A percentile compares a stretch with the other conserved stretches of the same genome.
Evolutionary conservation across 495 filamentous ascomycete genomes (phyloP).

Genomic region (Hyaloscypha hepaticicola): DNA sequence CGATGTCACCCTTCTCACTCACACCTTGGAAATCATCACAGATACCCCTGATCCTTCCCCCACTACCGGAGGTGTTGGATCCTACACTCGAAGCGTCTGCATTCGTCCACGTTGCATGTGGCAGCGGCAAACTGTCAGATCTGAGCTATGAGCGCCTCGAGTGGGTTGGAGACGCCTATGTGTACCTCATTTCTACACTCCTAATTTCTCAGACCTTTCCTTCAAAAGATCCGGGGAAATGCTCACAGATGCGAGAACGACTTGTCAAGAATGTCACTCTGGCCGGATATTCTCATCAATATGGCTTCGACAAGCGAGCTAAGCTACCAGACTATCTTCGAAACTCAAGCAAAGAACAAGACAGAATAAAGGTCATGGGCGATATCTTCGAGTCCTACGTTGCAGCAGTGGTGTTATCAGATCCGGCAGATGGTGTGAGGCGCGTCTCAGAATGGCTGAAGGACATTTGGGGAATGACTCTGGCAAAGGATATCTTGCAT

Average conservation of each 20-base stretch:
- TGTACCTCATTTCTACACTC: constrained; percentile 65
- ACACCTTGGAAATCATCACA: constrained; percentile 45
- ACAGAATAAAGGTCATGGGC: constrained; percentile 65
- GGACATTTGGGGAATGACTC: constrained; percentile 57
- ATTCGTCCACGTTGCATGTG: constrained; percentile 64
- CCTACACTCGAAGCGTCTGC: constrained; percentile 54
- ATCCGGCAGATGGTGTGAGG: constrained; percentile 56
- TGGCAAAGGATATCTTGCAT: constrained; percentile 43
- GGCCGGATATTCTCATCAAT: constrained; percentile 59
- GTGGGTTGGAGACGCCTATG: constrained; percentile 73
- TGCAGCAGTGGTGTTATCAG: constrained; percentile 69
- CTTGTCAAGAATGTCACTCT: constrained; percentile 77
- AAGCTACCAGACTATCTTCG: constrained; percentile 38
- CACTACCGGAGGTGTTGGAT: constrained; percentile 59
- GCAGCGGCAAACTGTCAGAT: constrained; percentile 33
- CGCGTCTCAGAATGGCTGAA: constrained; percentile 66
- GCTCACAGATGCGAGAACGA: constrained; percentile 64
- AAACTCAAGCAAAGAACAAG: constrained; percentile 39
- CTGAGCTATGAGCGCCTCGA: constrained; percentile 68
- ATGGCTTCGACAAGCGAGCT: constrained; percentile 64
- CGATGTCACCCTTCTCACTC: constrained; percentile 25
- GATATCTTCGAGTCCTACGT: constrained; percentile 91
- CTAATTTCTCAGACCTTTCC: constrained; percentile 65
- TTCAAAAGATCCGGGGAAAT: constrained; percentile 54
- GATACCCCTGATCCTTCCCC: constrained; percentile 44